Conservation (phyloP, 305 asterid genomes). For the Solanum hybrid region DNA sequence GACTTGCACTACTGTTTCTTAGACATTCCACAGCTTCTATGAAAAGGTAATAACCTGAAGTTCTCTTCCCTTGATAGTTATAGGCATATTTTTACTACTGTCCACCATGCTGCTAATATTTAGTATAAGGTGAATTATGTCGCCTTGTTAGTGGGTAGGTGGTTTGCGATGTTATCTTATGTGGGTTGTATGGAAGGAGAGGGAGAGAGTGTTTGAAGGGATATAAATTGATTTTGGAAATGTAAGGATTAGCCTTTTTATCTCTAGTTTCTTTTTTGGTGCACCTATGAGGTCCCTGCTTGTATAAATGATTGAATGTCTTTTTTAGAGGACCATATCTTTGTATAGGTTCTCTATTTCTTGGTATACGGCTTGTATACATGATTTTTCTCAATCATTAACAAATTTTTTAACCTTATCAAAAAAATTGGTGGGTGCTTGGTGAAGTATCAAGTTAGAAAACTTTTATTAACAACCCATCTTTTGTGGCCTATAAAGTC, state of each 20-base stretch:
- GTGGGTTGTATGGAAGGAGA: no score
- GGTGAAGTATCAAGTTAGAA: neutral
- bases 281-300: no score
- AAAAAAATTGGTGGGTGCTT: neutral
- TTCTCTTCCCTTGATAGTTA: neutral
- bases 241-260: no score
- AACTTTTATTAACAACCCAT: neutral
- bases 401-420: neutral
- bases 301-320: no score
- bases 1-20: conserved; percentile 97
- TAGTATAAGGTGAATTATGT: neutral
- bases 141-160: neutral
- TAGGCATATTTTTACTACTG: neutral
- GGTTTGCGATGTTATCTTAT: neutral
- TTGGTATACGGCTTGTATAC: no score
- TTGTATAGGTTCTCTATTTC: no score
- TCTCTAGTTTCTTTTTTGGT: no score
- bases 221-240: no score
- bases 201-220: no score
- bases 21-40: conserved; percentile 89
- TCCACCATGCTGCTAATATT: neutral
- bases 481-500: neutral
- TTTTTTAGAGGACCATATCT: no score
- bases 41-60: conserved; percentile 56
- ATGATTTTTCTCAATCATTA: no score